Evolutionary conservation across 1,284 basidiomycete species (phyloP), one percentile per base, ranked within the genome.

Genomic region (Ceratobasidium papillatum): DNA sequence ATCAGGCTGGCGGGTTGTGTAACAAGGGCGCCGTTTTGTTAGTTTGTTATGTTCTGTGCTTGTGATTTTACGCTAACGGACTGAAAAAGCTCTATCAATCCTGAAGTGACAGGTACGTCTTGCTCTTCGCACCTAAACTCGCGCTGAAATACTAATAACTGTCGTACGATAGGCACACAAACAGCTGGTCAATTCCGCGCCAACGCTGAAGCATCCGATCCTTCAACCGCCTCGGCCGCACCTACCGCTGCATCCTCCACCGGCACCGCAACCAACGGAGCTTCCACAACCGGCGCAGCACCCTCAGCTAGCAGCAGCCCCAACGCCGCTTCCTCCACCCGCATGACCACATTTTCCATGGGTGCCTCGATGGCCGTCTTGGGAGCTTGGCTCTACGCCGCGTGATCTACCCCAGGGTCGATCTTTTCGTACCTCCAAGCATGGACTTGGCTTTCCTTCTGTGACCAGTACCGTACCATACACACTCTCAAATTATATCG

Each of bases 161-260:
- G 25, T 30, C 17, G 17, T 52, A 38, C 22, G 14, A 17, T 30
- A 68, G 68, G 58, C 45, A 38, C 25, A 27, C 68, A 72, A 61
- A 72, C 54, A 4, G 68, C 68, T n/a, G 68, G 68, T 30, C 68
- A 72, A 36, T 72, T 72, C 68, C 56, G 56, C 43, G 68, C 68
- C 30, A 72, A 72, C 30, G 68, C 68, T 22, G 68, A 72, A 45
- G 68, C 68, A 47, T 47, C 68, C 36, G 43, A 72, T 51, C 68
- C 68, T 17, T 59, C 38, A 4, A 45, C 68, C 3, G 56, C 56
- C 8, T 49, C 56, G 56, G 56, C 9, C 27, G 56, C 68, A 9
- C 54, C 66, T n/a, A 59, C 66, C 22, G 59, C 66, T 5, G 62
- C 62, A 7, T 14, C 62, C n/a, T 25, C 62, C 7, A 47, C 43